Evolutionary conservation across 2,329 filamentous ascomycete genomes (phyloP), one percentile per base, ranked within the genome.

Genomic region (Mariannaea elegans): DNA sequence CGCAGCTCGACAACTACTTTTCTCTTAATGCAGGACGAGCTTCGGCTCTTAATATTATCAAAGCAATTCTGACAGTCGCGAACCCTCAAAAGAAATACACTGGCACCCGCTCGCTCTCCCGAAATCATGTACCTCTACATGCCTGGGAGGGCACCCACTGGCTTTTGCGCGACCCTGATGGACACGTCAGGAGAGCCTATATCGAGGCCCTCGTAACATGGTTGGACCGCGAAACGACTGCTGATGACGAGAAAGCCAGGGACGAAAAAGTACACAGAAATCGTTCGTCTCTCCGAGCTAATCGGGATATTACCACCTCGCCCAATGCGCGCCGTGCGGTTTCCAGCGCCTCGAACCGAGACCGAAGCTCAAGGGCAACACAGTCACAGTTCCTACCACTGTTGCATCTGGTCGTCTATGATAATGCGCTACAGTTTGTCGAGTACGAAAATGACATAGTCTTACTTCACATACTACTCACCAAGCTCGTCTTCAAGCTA

Each of bases 81-180:
- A 97, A 96, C 70, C 84, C 84, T 39, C 84, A 84, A 65, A 84
- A 82, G 19, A 87, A 83, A 65, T 79, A 83, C 60, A 82, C 80
- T 65, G 84, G 84, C 65, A 87, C 83, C 72, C 83, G 81, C 50
- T 86, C 86, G 27, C 84, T 95, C 50, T 87, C 88, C 6, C 86
- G 93, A 63, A 92, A 90, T 73, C 87, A 83, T 38, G 91, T 96
- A 1, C 89, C 91, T 0, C 83, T 97, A 8, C 86, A 91, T 54
- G 90, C 94, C 0, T 99, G 95, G 95, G 94, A 98, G 75, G 93
- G 92, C n/a, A 97, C 94, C 0, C 93, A 97, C 62, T 97, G 93
- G 92, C 85, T 98, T 42, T 80, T 98, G 18, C 88, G 91, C 34
- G 94, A 97, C 70, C 83, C 87, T 1, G 90, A 94, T 69, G 87